Conservation (phyloP, 768 basidiomycete species). For the Rhizopogon vesiculosus region DNA sequence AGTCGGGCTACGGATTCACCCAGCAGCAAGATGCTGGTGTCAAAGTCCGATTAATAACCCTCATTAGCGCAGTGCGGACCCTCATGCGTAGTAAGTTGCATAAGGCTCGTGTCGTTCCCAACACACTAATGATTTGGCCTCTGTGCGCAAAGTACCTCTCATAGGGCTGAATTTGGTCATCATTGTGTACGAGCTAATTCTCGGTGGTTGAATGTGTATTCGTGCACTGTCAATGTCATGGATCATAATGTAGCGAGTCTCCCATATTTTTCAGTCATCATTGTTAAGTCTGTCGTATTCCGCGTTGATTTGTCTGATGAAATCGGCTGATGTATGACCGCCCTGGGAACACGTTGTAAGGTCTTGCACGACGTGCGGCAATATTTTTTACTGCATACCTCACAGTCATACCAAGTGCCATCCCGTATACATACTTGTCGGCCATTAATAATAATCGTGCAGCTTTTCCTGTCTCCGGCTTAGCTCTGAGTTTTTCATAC, state of each 20-base stretch:
- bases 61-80: conserved; percentile 93
- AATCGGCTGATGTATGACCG: conserved; percentile 71
- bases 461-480: conserved; percentile 60
- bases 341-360: conserved; percentile 35
- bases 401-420: conserved; percentile 73
- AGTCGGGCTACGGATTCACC: conserved; percentile 50
- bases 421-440: conserved; percentile 72
- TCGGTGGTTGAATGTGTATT: conserved; percentile 41
- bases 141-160: conserved; percentile 67
- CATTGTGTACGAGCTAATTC: conserved; percentile 79
- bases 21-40: conserved; percentile 57
- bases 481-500: conserved; percentile 4
- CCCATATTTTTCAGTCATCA: conserved; percentile 14
- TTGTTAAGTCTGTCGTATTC: conserved; percentile 66
- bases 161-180: conserved; percentile 85
- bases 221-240: conserved; percentile 10
- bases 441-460: conserved; percentile 76
- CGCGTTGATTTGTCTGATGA: conserved; percentile 70
- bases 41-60: conserved; percentile 83
- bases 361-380: not conserved
- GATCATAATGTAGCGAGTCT: not conserved
- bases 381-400: conserved; percentile 39
- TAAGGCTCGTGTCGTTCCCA: conserved; percentile 2
- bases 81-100: conserved; percentile 88
- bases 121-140: conserved; percentile 7